These are phyloP conservation scores for Microglena sp. DNA, from an alignment of 139 green algal species.

Conservation along the genomic window DNA sequence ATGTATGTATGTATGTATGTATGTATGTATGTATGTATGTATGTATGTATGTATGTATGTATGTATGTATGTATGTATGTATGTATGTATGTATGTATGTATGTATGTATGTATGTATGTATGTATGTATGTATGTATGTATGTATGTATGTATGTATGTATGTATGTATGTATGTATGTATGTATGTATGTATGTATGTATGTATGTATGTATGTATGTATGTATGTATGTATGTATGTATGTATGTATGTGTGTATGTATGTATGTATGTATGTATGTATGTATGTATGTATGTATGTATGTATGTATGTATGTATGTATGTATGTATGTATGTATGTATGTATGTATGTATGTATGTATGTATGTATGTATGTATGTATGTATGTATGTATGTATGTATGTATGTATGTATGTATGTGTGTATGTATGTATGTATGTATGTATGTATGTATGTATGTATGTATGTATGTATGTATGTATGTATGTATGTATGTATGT, in stretches of 20 bases:
- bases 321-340: slow-evolving; percentile 4
- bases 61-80: not conserved
- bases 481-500: too few relatives aligned
- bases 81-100: not conserved
- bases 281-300: not conserved
- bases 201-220: too few relatives aligned
- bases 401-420: not conserved
- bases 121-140: not conserved
- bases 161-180: not conserved
- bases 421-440: not conserved
- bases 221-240: slow-evolving; percentile 7
- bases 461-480: too few relatives aligned
- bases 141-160: not conserved
- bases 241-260: slow-evolving; percentile 13
- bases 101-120: not conserved
- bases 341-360: not conserved
- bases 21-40: too few relatives aligned
- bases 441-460: too few relatives aligned
- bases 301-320: not conserved
- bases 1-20: too few relatives aligned
- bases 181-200: too few relatives aligned
- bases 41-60: too few relatives aligned
- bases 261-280: not conserved
- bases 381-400: not conserved
- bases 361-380: not conserved